These are phyloP conservation scores for Eimeria mitis DNA, from an alignment of 169 alveolate genomes.

Conservation along the genomic window DNA sequence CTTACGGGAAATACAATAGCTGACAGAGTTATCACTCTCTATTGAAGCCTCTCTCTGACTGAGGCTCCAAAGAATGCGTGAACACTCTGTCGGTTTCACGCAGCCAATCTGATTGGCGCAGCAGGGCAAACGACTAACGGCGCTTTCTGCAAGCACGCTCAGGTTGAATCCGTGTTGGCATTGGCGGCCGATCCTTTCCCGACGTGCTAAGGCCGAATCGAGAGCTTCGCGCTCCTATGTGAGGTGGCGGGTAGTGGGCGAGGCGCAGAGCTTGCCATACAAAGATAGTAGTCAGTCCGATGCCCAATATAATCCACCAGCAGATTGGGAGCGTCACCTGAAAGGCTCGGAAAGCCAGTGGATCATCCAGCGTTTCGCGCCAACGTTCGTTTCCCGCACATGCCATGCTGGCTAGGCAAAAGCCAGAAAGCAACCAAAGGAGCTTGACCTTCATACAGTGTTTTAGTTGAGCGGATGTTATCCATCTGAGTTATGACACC, in stretches of 20 bases:
- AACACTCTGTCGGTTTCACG: neutral
- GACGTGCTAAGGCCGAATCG: constrained; percentile 27
- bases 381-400: constrained; percentile 61
- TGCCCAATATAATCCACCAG: constrained; percentile 64
- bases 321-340: constrained; percentile 66
- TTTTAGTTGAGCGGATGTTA: constrained; percentile 16
- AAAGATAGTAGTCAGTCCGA: neutral
- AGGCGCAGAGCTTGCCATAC: constrained; percentile 67
- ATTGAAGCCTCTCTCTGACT: neutral
- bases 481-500: constrained; percentile 30
- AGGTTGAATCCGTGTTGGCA: constrained; percentile 66
- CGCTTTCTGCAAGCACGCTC: constrained; percentile 59
- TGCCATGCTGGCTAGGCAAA: constrained; percentile 65
- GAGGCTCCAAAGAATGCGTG: neutral
- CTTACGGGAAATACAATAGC: neutral
- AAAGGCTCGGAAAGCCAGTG: constrained; percentile 51
- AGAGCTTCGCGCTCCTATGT: constrained; percentile 12
- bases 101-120: neutral
- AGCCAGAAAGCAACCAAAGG: constrained; percentile 63
- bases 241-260: constrained; percentile 22
- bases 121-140: neutral
- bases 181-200: constrained; percentile 39
- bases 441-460: constrained; percentile 37
- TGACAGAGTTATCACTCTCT: neutral
- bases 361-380: constrained; percentile 64